Base-by-base conservation (phyloP, 2,329 filamentous ascomycete species). In the Gliomastix tumulicola region DNA sequence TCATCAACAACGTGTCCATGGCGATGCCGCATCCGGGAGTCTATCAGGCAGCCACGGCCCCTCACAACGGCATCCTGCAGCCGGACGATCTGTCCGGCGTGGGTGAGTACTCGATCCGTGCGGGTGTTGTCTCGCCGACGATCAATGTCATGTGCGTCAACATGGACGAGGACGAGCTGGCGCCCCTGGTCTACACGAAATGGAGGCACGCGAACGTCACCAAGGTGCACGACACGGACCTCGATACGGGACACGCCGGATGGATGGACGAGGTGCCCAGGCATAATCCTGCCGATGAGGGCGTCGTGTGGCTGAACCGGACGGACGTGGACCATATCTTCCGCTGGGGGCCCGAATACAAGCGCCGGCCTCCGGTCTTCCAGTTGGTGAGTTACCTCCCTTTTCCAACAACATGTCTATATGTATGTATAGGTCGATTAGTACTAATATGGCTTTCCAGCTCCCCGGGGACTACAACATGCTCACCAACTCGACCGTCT, bases 1-100 rank as follows among this genome's bases (percentile, higher is more conserved):
- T 83, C 25, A 63, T 90, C 48, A 85, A 88, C 52, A 88, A 89
- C 44, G 76, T 88, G 19, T 84, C 82, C 0, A 67, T 89, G 45
- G 83, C 84, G 0, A 82, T 89, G 71, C 86, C 86, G 0, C 86
- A 92, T 47, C 67, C 79, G 5, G 64, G 81, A 0, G 69, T 92
- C 0, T 77, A 83, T 22, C 57, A 65, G 11, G 84, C 85, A 1
- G 79, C 82, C 0, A 71, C 65, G 8, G 65, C 82, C 44, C 57
- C 66, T 0, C 53, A 59, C 8, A 90, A 90, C 48, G 54, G 60
- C 0, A 85, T 92, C 21, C 57, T 85, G 8, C 85, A 90, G 47
- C 85, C 86, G 0, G 65, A 69, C 7, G 74, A 79, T 16, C 62
- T 79, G 10, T 69, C 63, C 1, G 83, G 82, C 0, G 68, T 85